phyloP scores from a whole-genome alignment of 23 red algal genomes.

The Gracilaria caudata region DNA sequence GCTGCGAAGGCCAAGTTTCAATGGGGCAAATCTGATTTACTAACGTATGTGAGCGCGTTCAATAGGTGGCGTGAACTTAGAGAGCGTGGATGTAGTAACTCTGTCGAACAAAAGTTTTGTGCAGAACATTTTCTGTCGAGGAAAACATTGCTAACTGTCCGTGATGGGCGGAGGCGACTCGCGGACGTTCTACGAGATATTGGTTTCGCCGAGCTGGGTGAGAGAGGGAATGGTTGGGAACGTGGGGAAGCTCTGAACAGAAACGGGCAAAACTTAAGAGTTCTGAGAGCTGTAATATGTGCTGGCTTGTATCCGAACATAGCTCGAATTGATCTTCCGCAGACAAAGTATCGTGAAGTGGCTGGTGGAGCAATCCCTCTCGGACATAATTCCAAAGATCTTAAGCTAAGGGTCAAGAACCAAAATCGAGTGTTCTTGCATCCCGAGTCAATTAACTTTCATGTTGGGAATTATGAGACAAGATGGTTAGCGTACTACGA shows the following conservation, averaged over 20 bases:
- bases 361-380: constrained; percentile 65
- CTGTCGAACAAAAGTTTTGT: constrained; percentile 53
- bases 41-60: constrained; percentile 60
- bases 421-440: constrained; percentile 61
- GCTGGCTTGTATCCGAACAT: constrained; percentile 89
- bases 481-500: constrained; percentile 74
- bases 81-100: constrained; percentile 16
- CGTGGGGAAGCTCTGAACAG: constrained; percentile 32
- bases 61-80: constrained; percentile 67
- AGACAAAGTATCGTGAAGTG: constrained; percentile 54
- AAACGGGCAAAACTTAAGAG: constrained; percentile 23
- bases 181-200: constrained; percentile 56
- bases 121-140: constrained; percentile 55
- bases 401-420: constrained; percentile 62
- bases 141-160: constrained; percentile 61
- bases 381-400: constrained; percentile 33
- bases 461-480: constrained; percentile 52
- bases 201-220: constrained; percentile 60
- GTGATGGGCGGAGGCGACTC: constrained; percentile 66
- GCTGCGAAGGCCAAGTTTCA: constrained; percentile 52
- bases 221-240: constrained; percentile 35
- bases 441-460: constrained; percentile 72
- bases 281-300: constrained; percentile 70
- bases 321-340: constrained; percentile 64
- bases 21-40: constrained; percentile 77